Evolutionary conservation across 1,284 basidiomycete genomes (phyloP), one percentile per base, ranked within the genome.

Genomic region (Vanrija sp.): DNA sequence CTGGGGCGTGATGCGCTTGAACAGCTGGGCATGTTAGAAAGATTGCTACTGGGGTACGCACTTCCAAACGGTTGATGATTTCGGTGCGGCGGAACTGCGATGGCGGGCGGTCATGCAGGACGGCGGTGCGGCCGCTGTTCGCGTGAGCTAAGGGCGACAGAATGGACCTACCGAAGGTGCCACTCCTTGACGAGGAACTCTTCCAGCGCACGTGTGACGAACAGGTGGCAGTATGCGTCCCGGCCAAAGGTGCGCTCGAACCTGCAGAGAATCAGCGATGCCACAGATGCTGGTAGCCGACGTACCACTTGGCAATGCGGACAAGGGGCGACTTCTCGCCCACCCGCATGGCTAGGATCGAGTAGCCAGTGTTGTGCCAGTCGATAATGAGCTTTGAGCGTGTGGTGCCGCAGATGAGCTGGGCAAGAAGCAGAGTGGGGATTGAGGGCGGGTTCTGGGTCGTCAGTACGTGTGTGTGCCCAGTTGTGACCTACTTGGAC

Each of bases 281-380:
- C 34, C 34, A 34, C 6, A 10, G 25, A 38, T 9, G 26, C 26
- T 42, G 19, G 38, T 8, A 21, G 6, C 14, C 18, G 4, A 66
- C 78, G 54, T 46, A 93, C 91, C 81, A 82, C 76, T 83, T 85
- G 0, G 90, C 87, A 14, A 95, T 67, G 52, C 75, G 81, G 26
- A 96, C 91, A 54, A 95, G 81, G 0, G 80, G 73, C 65, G 91
- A 88, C 0, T 75, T 71, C 0, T 79, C 57, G 0, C 91, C 89
- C 8, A 95, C 77, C 61, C 86, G 86, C 57, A 98, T 78, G 0
- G 88, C 89, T 34, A 99, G 82, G 49, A 98, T 93, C 55, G 87
- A 97, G 72, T 92, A 95, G 7, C 93, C 94, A 9, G 95, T 83
- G 73, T 99, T 99, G 74, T 99, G 96, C 96, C 96, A 99, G 77